phyloP scores from a whole-genome alignment of 352 stramenopile genomes.

The Bremia lactucae region DNA sequence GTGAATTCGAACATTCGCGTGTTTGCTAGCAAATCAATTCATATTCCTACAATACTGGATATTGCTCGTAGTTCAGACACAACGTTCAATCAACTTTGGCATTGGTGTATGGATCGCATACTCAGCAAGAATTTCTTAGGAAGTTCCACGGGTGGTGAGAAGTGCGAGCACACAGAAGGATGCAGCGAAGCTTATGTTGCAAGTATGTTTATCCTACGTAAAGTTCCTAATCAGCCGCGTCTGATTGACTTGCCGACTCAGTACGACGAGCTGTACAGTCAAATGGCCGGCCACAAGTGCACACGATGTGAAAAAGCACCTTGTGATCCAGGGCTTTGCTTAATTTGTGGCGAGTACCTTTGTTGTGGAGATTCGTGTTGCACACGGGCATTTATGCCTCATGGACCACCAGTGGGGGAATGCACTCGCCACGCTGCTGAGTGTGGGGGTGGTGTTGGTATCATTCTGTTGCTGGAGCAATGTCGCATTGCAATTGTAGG shows the following conservation, averaged over 20 bases:
- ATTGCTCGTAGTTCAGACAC: slow-evolving; percentile 40
- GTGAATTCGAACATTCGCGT: slow-evolving; percentile 20
- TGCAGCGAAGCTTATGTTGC: slow-evolving; percentile 79
- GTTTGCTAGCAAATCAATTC: slow-evolving; percentile 8
- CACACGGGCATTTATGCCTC: slow-evolving; percentile 60
- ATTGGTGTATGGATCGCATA: slow-evolving; percentile 79
- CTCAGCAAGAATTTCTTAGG: slow-evolving; percentile 66
- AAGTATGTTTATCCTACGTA: slow-evolving; percentile 83
- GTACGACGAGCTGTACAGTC: slow-evolving; percentile 80
- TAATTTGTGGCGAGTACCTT: slow-evolving; percentile 77
- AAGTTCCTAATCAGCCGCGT: slow-evolving; percentile 38
- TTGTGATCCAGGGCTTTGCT: slow-evolving; percentile 63
- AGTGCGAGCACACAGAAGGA: slow-evolving; percentile 79
- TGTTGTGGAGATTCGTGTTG: slow-evolving; percentile 82
- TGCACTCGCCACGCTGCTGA: slow-evolving; percentile 79
- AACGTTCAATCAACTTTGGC: slow-evolving; percentile 71
- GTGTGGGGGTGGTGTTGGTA: slow-evolving; percentile 75
- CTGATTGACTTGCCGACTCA: slow-evolving; percentile 75
- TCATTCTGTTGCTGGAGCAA: slow-evolving; percentile 77
- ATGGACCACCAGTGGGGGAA: slow-evolving; percentile 69
- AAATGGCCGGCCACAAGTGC: slow-evolving; percentile 58
- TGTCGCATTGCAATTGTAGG: slow-evolving; percentile 76
- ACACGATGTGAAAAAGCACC: slow-evolving; percentile 54
- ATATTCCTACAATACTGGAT: slow-evolving; percentile 41
- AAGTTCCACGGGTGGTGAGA: slow-evolving; percentile 57